Evolutionary conservation across 495 filamentous ascomycete genomes (phyloP).

Genomic region (Penicillium bovifimosum): DNA sequence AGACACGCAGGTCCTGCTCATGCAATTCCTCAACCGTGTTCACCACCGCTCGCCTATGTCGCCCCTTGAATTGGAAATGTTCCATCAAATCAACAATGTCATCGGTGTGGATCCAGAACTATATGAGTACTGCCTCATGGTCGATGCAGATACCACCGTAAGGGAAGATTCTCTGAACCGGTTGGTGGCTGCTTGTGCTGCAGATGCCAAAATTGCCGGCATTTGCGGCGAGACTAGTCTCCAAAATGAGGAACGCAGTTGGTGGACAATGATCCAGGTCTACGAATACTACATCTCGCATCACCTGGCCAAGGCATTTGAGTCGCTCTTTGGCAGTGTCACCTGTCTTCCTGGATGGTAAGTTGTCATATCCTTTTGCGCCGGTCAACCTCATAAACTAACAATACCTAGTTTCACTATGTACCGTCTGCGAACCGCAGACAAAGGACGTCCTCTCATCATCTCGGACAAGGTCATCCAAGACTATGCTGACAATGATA

Average conservation of each 20-base stretch:
- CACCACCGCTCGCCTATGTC: conserved; percentile 92
- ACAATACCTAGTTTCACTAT: conserved; percentile 78
- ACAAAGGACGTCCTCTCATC: conserved; percentile 86
- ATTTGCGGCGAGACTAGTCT: conserved; percentile 97
- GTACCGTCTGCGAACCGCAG: conserved; percentile 92
- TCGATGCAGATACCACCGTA: conserved; percentile 96
- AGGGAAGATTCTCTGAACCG: conserved; percentile 87
- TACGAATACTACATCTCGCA: conserved; percentile 98
- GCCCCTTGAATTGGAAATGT: conserved; percentile 93
- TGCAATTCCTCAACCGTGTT: conserved; percentile 93
- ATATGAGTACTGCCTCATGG: conserved; percentile 96
- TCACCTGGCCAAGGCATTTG: conserved; percentile 88
- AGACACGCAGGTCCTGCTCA: conserved; percentile 82
- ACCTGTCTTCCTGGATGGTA: conserved; percentile 99
- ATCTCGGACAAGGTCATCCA: conserved; percentile 80
- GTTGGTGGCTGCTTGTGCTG: conserved; percentile 85
- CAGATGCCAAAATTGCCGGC: conserved; percentile 92
- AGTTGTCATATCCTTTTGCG: conserved; percentile 24
- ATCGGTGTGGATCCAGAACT: conserved; percentile 96
- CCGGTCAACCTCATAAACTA: conserved; percentile 14
- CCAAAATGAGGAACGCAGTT: conserved; percentile 87
- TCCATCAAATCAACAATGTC: conserved; percentile 98
- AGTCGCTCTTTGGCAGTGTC: conserved; percentile 90
- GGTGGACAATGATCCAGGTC: conserved; percentile 99
- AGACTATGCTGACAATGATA: conserved; percentile 80